Percentiles rank a stretch among this genome's conserved stretches.
phyloP scores from a whole-genome alignment of 495 filamentous ascomycete species.

The Aspergillus heteromorphus region DNA sequence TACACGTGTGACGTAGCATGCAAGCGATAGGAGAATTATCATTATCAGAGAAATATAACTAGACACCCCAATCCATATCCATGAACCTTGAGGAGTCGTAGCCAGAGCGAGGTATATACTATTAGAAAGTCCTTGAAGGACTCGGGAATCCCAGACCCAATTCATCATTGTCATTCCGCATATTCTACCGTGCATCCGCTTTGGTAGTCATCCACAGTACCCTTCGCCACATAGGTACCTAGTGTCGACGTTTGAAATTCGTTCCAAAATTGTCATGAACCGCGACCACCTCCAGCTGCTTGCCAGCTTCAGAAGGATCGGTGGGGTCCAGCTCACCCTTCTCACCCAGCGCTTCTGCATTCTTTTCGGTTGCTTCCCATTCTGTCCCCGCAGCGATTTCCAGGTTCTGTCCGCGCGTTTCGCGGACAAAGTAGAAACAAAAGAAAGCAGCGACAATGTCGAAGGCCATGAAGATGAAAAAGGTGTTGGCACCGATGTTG shows the following conservation, averaged over 20 bases:
- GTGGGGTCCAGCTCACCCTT: background rate
- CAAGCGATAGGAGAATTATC: too few relatives aligned
- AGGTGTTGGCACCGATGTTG: conserved; percentile 41
- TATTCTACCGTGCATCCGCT: too few relatives aligned
- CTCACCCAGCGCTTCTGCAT: background rate
- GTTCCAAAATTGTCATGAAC: background rate
- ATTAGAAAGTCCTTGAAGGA: too few relatives aligned
- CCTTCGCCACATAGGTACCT: background rate
- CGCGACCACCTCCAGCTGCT: background rate
- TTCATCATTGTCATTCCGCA: too few relatives aligned
- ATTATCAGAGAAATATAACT: too few relatives aligned
- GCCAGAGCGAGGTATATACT: too few relatives aligned
- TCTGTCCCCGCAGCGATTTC: conserved; percentile 9
- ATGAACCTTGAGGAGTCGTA: too few relatives aligned
- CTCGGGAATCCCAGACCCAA: too few relatives aligned
- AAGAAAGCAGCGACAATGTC: conserved; percentile 29
- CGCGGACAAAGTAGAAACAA: conserved; percentile 37
- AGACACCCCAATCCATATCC: too few relatives aligned
- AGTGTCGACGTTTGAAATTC: background rate
- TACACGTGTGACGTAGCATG: too few relatives aligned
- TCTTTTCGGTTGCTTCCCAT: background rate
- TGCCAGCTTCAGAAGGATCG: background rate
- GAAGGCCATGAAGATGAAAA: conserved; percentile 31
- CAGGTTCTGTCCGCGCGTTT: conserved; percentile 18
- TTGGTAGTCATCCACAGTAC: too few relatives aligned